Conservation (phyloP, 2,329 filamentous ascomycete genomes). For the Fusarium sp. region DNA sequence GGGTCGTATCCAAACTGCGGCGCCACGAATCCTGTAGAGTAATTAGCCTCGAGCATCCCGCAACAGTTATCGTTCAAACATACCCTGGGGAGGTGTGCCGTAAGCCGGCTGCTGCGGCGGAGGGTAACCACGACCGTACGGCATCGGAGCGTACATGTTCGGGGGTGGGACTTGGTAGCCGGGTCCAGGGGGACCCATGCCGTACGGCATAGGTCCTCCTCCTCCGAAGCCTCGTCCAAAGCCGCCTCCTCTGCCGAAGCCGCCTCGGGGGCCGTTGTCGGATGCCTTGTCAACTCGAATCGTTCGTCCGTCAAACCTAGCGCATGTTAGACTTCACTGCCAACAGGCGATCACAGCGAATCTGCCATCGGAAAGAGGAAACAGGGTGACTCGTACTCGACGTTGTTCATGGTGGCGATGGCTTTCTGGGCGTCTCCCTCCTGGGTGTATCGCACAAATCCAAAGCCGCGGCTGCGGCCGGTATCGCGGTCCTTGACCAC, state of each 20-base stretch:
- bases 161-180: slow-evolving; percentile 48
- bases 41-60: slow-evolving; percentile 3
- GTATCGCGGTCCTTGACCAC: slow-evolving; percentile 98
- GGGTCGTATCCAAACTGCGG: slow-evolving; percentile 61
- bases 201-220: slow-evolving; percentile 52
- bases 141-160: slow-evolving; percentile 51
- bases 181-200: slow-evolving; percentile 50
- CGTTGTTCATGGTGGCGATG: slow-evolving; percentile 84
- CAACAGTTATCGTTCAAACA: background rate
- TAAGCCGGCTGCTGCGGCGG: slow-evolving; percentile 43
- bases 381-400: slow-evolving; percentile 73
- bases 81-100: slow-evolving; percentile 55
- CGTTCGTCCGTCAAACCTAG: slow-evolving; percentile 36
- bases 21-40: slow-evolving; percentile 48
- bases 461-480: slow-evolving; percentile 95
- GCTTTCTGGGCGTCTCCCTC: slow-evolving; percentile 81
- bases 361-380: slow-evolving; percentile 29
- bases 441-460: slow-evolving; percentile 89
- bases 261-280: slow-evolving; percentile 73
- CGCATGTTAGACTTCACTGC: slow-evolving; percentile 19
- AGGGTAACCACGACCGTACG: slow-evolving; percentile 53
- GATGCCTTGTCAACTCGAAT: slow-evolving; percentile 97
- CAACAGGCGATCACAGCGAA: slow-evolving; percentile 1
- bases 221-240: slow-evolving; percentile 55
- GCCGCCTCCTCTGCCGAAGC: slow-evolving; percentile 53